These are phyloP conservation scores for Ophiocordyceps camponoti-saundersi DNA, from an alignment of 2,329 filamentous ascomycete genomes.

Conservation along the genomic window DNA sequence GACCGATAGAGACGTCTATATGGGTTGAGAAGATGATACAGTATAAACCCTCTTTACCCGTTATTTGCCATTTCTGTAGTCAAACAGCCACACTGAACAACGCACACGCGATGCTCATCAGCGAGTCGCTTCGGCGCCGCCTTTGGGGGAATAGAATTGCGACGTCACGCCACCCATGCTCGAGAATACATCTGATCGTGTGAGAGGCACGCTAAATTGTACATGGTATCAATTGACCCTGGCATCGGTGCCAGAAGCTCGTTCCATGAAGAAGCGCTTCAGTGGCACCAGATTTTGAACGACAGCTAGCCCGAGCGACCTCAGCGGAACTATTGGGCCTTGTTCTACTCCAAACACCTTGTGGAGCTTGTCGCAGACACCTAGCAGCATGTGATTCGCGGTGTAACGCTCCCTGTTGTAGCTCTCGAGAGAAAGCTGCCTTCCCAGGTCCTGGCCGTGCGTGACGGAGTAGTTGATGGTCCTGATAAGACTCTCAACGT, in stretches of 20 bases:
- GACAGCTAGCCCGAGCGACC: slow-evolving; percentile 59
- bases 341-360: slow-evolving; percentile 74
- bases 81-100: slow-evolving; percentile 13
- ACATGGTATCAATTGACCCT: slow-evolving; percentile 19
- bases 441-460: slow-evolving; percentile 79
- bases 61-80: not conserved
- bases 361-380: slow-evolving; percentile 76
- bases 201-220: not conserved
- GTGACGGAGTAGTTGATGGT: slow-evolving; percentile 61
- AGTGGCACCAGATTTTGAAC: slow-evolving; percentile 60
- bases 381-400: slow-evolving; percentile 64
- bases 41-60: not conserved
- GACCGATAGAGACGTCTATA: slow-evolving; percentile 29
- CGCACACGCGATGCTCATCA: slow-evolving; percentile 1
- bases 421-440: slow-evolving; percentile 57
- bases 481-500: slow-evolving; percentile 62
- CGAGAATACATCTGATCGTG: not conserved
- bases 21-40: slow-evolving; percentile 7
- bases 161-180: not conserved
- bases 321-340: slow-evolving; percentile 63
- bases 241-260: slow-evolving; percentile 38
- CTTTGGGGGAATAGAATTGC: not conserved
- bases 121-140: not conserved
- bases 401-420: slow-evolving; percentile 73
- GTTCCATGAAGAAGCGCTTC: slow-evolving; percentile 76